Evolutionary conservation across 1,139 yeast genomes (phyloP).

Genomic region (Diutina ranongensis): DNA sequence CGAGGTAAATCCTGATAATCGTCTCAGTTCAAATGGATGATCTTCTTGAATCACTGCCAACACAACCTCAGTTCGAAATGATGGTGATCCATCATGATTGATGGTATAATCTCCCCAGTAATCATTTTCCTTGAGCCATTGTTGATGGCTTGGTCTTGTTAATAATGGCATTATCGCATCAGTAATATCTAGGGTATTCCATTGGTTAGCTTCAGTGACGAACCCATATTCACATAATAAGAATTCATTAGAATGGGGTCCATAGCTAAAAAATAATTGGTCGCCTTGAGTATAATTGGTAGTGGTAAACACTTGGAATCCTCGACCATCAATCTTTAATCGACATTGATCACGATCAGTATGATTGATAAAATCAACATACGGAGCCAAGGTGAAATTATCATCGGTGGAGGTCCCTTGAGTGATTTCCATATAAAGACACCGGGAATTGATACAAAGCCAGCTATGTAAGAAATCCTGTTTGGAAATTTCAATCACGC

Average conservation of each 20-base stretch:
- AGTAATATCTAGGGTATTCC: constrained; percentile 66
- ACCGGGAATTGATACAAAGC: constrained; percentile 85
- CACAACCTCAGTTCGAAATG: constrained; percentile 70
- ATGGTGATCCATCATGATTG: constrained; percentile 30
- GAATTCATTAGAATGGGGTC: constrained; percentile 79
- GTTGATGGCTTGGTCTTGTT: constrained; percentile 20
- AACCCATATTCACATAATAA: constrained; percentile 84
- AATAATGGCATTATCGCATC: constrained; percentile 25
- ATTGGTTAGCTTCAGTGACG: constrained; percentile 39
- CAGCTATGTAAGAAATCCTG: constrained; percentile 52
- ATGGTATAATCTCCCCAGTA: constrained; percentile 72
- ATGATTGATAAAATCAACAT: constrained; percentile 82
- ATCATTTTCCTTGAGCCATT: constrained; percentile 37
- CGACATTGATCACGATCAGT: constrained; percentile 41
- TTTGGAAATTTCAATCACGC: constrained; percentile 8
- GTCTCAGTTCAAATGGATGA: constrained; percentile 21
- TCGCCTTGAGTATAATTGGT: constrained; percentile 28
- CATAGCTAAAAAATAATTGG: constrained; percentile 68
- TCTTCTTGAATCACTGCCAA: constrained; percentile 48
- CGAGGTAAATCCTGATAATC: constrained; percentile 17
- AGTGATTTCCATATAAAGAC: constrained; percentile 67
- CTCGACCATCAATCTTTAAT: constrained; percentile 33
- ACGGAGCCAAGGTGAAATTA: constrained; percentile 86
- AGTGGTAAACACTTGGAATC: constrained; percentile 40
- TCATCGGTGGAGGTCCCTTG: constrained; percentile 37